Evolutionary conservation across 2,329 filamentous ascomycete species (phyloP).

Genomic region (Exserohilum rostratum): DNA sequence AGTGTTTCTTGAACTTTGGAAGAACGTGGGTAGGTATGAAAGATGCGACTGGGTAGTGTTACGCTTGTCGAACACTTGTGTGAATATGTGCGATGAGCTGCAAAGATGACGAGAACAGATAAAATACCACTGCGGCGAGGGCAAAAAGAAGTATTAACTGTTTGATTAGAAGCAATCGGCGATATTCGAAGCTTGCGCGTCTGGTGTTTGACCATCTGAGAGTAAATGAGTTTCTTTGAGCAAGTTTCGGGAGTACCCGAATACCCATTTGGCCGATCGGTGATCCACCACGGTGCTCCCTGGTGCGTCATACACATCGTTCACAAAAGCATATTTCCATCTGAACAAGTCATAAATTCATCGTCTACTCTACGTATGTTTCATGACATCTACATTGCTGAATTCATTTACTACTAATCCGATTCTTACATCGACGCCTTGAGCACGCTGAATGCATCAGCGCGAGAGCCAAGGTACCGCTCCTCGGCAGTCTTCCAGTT

Average conservation of each 20-base stretch:
- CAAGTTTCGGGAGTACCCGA: slow-evolving; percentile 46
- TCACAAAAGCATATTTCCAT: too few species aligned
- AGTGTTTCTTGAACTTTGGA: not conserved
- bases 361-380: too few species aligned
- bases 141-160: too few species aligned
- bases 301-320: too few species aligned
- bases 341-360: too few species aligned
- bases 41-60: not conserved
- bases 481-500: slow-evolving; percentile 76
- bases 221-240: slow-evolving; percentile 44
- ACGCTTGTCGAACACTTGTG: not conserved
- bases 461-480: slow-evolving; percentile 59
- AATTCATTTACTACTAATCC: not conserved
- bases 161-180: too few species aligned
- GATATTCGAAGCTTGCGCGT: not conserved
- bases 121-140: too few species aligned
- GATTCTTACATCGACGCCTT: slow-evolving; percentile 42
- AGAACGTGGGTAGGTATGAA: not conserved
- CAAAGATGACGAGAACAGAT: too few species aligned
- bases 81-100: not conserved
- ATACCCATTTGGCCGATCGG: slow-evolving; percentile 31
- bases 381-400: not conserved
- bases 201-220: slow-evolving; percentile 23
- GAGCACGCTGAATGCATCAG: slow-evolving; percentile 48
- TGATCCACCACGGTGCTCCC: slow-evolving; percentile 35